phyloP scores from a whole-genome alignment of 225 moss, liverwort and hornwort species.

The Pseudisothecium myosuroides region DNA sequence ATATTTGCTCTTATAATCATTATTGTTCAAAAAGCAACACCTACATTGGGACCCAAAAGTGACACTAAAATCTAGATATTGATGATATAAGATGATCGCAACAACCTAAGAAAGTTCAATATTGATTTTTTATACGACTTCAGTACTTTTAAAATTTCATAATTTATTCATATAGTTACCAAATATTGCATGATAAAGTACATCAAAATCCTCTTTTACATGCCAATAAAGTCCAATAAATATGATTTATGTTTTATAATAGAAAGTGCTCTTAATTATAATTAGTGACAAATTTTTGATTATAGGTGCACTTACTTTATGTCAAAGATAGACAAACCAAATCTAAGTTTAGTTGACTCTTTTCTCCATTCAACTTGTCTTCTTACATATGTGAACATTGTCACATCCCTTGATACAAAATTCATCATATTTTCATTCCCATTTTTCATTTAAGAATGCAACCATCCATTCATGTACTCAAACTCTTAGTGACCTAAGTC shows the following conservation, averaged over 20 bases:
- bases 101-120: neutral
- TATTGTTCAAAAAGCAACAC: neutral
- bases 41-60: neutral
- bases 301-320: neutral
- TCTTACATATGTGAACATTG: neutral
- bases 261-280: neutral
- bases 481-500: rapidly evolving
- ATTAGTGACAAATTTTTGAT: neutral
- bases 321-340: neutral
- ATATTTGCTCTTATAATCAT: neutral
- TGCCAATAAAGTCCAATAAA: neutral
- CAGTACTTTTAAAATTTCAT: neutral
- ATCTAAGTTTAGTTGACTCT: rapidly evolving
- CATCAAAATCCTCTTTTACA: neutral
- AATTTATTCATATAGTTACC: neutral
- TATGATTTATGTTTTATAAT: neutral
- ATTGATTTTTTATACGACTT: neutral
- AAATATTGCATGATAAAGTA: neutral
- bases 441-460: neutral
- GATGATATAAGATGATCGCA: neutral
- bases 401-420: too few species aligned
- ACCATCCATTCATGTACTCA: neutral
- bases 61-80: neutral
- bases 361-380: neutral
- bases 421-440: neutral